phyloP scores from a whole-genome alignment of 306 rosid species.

The Medicago ruthenica region DNA sequence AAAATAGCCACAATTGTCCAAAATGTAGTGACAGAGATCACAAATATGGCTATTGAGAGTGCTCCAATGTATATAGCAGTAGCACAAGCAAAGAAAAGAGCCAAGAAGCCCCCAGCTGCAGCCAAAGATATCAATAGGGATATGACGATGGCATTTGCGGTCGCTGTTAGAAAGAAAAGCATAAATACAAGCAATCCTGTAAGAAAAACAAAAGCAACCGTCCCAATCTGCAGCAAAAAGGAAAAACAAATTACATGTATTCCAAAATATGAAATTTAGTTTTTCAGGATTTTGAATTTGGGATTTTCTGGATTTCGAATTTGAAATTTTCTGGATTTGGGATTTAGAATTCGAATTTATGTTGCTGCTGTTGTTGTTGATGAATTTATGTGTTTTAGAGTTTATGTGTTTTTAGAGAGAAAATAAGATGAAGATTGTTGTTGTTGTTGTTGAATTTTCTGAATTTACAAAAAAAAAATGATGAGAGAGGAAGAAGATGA shows the following conservation, averaged over 20 bases:
- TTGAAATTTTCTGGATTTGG: too few species aligned
- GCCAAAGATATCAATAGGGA: constrained; percentile 80
- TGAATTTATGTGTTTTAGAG: too few species aligned
- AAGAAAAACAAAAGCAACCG: constrained; percentile 59
- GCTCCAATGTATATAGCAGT: constrained; percentile 84
- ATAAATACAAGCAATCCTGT: constrained; percentile 82
- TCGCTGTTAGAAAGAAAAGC: constrained; percentile 88
- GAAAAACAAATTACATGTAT: constrained; percentile 20
- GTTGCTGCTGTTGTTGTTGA: too few species aligned
- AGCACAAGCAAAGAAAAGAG: constrained; percentile 74
- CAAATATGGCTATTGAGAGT: constrained; percentile 71
- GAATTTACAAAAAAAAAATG: too few species aligned
- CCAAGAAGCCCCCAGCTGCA: constrained; percentile 96
- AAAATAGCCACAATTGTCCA: constrained; percentile 66
- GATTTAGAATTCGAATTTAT: too few species aligned
- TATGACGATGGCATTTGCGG: constrained; percentile 73
- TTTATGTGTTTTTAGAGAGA: too few species aligned
- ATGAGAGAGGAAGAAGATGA: too few species aligned
- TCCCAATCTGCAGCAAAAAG: constrained; percentile 73
- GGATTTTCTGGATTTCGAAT: too few species aligned
- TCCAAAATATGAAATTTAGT: too few species aligned
- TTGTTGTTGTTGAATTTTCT: too few species aligned
- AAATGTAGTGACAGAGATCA: constrained; percentile 64
- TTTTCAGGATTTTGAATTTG: too few species aligned
- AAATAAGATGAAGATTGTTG: too few species aligned